Evolutionary conservation across 441 rosid species (phyloP).

Genomic region (Metrosideros polymorpha): DNA sequence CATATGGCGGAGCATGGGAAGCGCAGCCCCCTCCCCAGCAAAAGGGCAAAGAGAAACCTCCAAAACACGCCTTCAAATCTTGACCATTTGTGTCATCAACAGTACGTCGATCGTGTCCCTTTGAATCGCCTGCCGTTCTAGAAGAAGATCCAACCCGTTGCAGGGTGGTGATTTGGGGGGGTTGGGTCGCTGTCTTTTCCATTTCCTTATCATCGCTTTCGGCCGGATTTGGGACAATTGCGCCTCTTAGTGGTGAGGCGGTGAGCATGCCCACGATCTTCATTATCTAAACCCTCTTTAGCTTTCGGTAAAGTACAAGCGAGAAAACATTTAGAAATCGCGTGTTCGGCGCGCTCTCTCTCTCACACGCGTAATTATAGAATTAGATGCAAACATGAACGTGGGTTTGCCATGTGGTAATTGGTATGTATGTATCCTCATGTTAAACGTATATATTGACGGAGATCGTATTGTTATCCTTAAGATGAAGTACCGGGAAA

Average conservation of each 20-base stretch:
- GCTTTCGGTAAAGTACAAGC: neutral
- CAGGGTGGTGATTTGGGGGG: too few relatives aligned
- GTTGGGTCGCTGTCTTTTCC: too few relatives aligned
- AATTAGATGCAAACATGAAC: neutral
- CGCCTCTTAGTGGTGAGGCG: neutral
- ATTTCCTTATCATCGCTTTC: too few relatives aligned
- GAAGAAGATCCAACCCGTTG: too few relatives aligned
- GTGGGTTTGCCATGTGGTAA: accelerated
- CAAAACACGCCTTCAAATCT: neutral
- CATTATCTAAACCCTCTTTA: neutral
- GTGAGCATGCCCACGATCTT: neutral
- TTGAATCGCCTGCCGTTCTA: too few relatives aligned
- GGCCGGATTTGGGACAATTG: neutral
- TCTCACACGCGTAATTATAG: neutral
- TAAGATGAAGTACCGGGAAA: neutral
- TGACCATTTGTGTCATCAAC: neutral
- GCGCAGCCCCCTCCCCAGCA: neutral
- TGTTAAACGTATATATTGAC: neutral
- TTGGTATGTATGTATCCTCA: neutral
- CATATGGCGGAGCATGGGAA: too few relatives aligned
- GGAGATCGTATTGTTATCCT: neutral
- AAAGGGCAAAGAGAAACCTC: neutral
- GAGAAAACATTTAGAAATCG: neutral
- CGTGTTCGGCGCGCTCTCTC: neutral
- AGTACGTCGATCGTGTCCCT: neutral